These are phyloP conservation scores for Pseudocercospora macadamiae DNA, from an alignment of 2,329 filamentous ascomycete genomes.

Conservation along the genomic window DNA sequence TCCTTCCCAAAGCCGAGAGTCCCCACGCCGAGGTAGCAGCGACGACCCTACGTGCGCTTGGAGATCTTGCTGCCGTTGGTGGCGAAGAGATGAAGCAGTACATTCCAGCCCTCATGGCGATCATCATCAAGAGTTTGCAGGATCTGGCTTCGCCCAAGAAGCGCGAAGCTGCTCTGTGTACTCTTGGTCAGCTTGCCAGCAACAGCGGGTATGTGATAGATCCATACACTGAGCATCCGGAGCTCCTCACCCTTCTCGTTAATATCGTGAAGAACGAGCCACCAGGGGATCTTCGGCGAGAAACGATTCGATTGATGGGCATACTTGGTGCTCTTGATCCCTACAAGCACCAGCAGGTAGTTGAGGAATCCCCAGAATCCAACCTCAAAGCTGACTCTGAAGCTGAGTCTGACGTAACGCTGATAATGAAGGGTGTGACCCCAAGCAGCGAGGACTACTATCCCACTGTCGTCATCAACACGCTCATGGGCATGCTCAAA, in stretches of 20 bases:
- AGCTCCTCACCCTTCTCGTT: conserved; percentile 88
- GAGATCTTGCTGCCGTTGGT: conserved; percentile 89
- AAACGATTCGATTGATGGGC: conserved; percentile 95
- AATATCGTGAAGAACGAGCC: conserved; percentile 94
- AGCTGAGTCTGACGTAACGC: conserved; percentile 83
- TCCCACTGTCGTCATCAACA: conserved; percentile 96
- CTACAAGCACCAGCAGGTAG: conserved; percentile 93
- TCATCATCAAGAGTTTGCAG: conserved; percentile 91
- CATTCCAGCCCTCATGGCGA: conserved; percentile 88
- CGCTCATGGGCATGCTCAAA: conserved; percentile 86
- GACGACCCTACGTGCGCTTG: conserved; percentile 92
- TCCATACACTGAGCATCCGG: conserved; percentile 92
- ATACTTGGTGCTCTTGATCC: conserved; percentile 94
- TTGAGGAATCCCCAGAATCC: conserved; percentile 82
- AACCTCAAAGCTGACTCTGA: conserved; percentile 70
- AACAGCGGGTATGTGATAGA: conserved; percentile 98
- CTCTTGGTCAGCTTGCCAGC: conserved; percentile 87
- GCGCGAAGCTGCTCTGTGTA: conserved; percentile 86
- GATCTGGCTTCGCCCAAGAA: conserved; percentile 90
- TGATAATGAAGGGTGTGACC: conserved; percentile 97
- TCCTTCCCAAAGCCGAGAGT: conserved; percentile 91
- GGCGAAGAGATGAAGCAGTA: conserved; percentile 93
- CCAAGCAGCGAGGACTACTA: conserved; percentile 99
- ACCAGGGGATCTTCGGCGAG: conserved; percentile 80
- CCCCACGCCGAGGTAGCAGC: conserved; percentile 84